Percentiles rank a stretch among this genome's conserved stretches.
These are phyloP conservation scores for Boletus sp. DNA, from an alignment of 768 basidiomycete genomes.

Conservation along the genomic window DNA sequence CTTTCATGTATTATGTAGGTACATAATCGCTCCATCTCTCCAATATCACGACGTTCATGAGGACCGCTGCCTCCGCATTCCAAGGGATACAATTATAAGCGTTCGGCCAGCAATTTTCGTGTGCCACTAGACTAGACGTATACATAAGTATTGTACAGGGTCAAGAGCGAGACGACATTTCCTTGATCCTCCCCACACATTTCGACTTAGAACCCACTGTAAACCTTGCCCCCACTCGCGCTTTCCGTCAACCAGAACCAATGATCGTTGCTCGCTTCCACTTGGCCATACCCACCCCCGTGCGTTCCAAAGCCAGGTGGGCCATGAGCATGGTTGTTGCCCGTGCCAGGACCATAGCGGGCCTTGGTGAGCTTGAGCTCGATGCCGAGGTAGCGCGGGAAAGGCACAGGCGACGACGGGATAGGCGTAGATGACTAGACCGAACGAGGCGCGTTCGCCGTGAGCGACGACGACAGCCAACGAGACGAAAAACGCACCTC, in stretches of 20 bases:
- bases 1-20: background rate
- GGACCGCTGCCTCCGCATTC: background rate
- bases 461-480: background rate
- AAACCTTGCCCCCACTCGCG: constrained; percentile 6
- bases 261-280: constrained; percentile 18
- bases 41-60: background rate
- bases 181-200: background rate
- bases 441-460: background rate
- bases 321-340: constrained; percentile 13
- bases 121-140: background rate
- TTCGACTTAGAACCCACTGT: background rate
- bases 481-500: constrained; percentile 38
- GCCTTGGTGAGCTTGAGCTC: constrained; percentile 13
- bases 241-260: constrained; percentile 25
- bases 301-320: constrained; percentile 14
- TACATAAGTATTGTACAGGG: background rate
- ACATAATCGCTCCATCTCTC: background rate
- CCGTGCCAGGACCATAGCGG: constrained; percentile 12
- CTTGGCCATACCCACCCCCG: constrained; percentile 18
- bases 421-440: constrained; percentile 15
- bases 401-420: constrained; percentile 7
- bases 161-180: background rate
- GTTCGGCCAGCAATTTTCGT: too few species aligned
- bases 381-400: constrained; percentile 6
- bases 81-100: background rate